Conservation (phyloP, 163 green algal species). For the Prototheca stagnorum region DNA sequence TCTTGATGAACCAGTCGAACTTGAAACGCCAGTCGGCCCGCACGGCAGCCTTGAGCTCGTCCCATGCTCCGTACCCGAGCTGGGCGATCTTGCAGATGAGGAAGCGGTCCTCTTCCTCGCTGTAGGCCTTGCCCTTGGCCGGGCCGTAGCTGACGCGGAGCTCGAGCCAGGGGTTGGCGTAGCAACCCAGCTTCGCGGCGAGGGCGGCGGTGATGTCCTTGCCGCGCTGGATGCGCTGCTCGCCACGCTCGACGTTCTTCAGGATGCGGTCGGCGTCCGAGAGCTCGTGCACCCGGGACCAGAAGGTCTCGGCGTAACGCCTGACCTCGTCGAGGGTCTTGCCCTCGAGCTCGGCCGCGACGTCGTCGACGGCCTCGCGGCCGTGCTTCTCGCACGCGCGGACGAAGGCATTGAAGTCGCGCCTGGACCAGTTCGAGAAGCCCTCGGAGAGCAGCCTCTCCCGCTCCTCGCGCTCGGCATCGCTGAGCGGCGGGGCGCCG, state of each 20-base stretch:
- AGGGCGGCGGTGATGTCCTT: constrained; percentile 85
- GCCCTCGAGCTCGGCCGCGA: constrained; percentile 83
- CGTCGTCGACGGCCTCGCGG: constrained; percentile 48
- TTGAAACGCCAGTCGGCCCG: constrained; percentile 83
- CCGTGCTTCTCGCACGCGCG: constrained; percentile 80
- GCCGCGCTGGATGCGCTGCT: constrained; percentile 89
- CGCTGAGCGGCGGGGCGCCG: constrained; percentile 67
- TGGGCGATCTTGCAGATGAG: constrained; percentile 92
- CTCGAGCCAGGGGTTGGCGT: constrained; percentile 90
- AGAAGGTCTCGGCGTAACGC: constrained; percentile 71
- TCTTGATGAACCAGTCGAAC: constrained; percentile 99
- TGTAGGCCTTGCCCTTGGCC: constrained; percentile 88
- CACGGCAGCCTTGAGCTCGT: constrained; percentile 94
- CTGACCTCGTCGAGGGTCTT: constrained; percentile 81
- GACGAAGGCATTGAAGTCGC: constrained; percentile 87
- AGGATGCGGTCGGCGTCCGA: constrained; percentile 82
- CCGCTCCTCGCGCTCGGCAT: constrained; percentile 49
- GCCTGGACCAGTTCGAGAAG: constrained; percentile 80
- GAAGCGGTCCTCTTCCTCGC: constrained; percentile 98
- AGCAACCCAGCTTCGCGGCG: constrained; percentile 76
- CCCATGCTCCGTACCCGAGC: constrained; percentile 93
- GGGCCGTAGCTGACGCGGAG: constrained; percentile 79
- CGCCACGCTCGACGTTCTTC: constrained; percentile 84
- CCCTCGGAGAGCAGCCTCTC: constrained; percentile 31
- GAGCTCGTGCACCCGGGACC: constrained; percentile 71